Evolutionary conservation across 2,329 filamentous ascomycete species (phyloP), one percentile per base, ranked within the genome.

Genomic region (Talaromyces sp.): DNA sequence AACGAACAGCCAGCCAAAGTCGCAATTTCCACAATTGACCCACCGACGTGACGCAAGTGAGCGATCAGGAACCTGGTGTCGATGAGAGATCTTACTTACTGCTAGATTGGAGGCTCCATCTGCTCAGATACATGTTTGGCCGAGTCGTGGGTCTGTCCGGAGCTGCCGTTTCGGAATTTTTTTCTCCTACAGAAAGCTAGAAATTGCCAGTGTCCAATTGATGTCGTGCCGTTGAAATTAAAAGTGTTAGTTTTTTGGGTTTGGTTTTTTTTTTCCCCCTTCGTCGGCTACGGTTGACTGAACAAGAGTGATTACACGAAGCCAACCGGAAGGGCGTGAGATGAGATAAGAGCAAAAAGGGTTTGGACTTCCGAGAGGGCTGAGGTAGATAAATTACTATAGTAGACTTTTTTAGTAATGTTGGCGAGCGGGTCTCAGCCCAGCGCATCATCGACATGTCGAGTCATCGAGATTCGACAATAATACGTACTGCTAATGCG

Each of bases 1-100:
- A n/a, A 6, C 50, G 27, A n/a, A 6, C 50, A 56, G 52, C 52
- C 52, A 49, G 43, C 49, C 39, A 49, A 63, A 45, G 49, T 56
- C 45, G 37, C 37, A 63, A 63, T 63, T 56, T 39, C 61, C 50
- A 62, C 58, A 19, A n/a, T 14, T 39, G 63, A 43, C 63, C 63
- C 63, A 65, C 63, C 41, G 33, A 27, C 50, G 63, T 62, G 63
- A 65, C 63, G 63, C 63, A 61, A 65, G 37, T 22, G 33, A 65
- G 57, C 22, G 37, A 52, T 43, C 45, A 37, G 33, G 13, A 16
- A 24, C n/a, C 35, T 19, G 10, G 13, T 35, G 13, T 24, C 24
- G 45, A 47, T 16, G 45, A 57, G 54, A 31, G 14, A 43, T 58
- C 56, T 41, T 43, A 24, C 52, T 35, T 37, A 27, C 13, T 41